These are phyloP conservation scores for Calycina herbarum DNA, from an alignment of 2,329 filamentous ascomycete species.

Conservation along the genomic window DNA sequence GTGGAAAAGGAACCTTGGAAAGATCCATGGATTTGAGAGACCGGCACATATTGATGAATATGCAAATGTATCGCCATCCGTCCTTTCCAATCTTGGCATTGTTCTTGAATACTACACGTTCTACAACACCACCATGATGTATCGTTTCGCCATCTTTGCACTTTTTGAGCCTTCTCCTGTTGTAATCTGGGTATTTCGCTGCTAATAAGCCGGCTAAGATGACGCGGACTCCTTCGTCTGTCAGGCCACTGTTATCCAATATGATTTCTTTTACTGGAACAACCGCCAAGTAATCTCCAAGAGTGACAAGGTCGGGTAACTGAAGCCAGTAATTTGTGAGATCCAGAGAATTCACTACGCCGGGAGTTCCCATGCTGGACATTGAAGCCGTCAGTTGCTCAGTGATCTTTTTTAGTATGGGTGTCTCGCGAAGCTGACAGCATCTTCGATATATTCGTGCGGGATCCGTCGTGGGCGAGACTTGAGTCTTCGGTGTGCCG, in stretches of 20 bases:
- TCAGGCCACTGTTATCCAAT: constrained; percentile 83
- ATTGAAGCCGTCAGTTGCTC: constrained; percentile 76
- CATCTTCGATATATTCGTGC: constrained; percentile 91
- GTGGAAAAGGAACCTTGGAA: constrained; percentile 79
- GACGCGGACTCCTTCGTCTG: constrained; percentile 82
- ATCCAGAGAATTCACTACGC: constrained; percentile 80
- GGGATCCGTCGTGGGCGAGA: constrained; percentile 82
- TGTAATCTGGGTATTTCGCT: constrained; percentile 65
- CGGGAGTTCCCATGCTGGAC: constrained; percentile 61
- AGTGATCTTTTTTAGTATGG: constrained; percentile 86
- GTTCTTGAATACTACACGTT: constrained; percentile 85
- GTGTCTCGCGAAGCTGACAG: constrained; percentile 89
- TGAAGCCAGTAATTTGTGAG: constrained; percentile 83
- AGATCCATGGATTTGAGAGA: constrained; percentile 85
- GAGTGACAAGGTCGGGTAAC: constrained; percentile 77
- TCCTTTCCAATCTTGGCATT: constrained; percentile 80
- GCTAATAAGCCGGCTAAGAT: constrained; percentile 84
- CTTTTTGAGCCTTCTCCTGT: constrained; percentile 20
- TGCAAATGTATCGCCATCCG: constrained; percentile 86
- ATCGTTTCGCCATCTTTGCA: constrained; percentile 28
- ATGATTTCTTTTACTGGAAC: constrained; percentile 86
- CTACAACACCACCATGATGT: constrained; percentile 67
- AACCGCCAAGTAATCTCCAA: constrained; percentile 91
- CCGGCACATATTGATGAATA: constrained; percentile 88
- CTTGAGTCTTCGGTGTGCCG: constrained; percentile 53